Conservation (phyloP, 768 basidiomycete species). For the Boletellus emodensis region DNA sequence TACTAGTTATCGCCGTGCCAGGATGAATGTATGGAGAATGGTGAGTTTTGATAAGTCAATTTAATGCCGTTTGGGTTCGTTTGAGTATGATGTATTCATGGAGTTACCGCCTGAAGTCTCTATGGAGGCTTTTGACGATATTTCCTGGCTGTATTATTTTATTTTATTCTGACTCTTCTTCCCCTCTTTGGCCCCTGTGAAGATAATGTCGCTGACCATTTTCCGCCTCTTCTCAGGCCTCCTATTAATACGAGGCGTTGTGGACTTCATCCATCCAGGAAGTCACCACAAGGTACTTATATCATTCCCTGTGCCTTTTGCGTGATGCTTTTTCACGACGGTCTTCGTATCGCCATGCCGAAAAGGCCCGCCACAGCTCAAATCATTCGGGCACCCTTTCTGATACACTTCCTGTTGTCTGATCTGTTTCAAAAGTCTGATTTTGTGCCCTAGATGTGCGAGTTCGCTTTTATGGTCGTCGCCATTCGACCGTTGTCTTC, state of each 20-base stretch:
- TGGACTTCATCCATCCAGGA: neutral
- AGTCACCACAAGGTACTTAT: constrained; percentile 9
- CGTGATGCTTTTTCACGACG: constrained; percentile 58
- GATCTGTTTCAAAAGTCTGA: neutral
- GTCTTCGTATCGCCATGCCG: constrained; percentile 86
- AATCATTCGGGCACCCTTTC: constrained; percentile 67
- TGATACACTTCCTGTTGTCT: constrained; percentile 40
- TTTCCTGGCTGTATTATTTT: constrained; percentile 73
- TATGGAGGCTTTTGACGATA: constrained; percentile 55
- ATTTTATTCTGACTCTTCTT: constrained; percentile 45
- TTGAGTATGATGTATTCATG: constrained; percentile 36
- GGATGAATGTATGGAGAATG: neutral
- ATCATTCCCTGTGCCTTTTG: neutral
- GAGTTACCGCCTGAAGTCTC: constrained; percentile 83
- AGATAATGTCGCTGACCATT: neutral
- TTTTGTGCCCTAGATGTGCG: neutral
- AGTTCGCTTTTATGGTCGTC: neutral
- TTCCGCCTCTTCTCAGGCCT: neutral
- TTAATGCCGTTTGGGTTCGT: neutral
- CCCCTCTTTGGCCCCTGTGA: neutral
- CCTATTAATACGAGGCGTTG: neutral
- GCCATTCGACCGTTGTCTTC: rapidly evolving
- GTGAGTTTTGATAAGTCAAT: constrained; percentile 3
- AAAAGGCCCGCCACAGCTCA: constrained; percentile 96
- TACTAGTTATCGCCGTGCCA: neutral